These are phyloP conservation scores for Clonostachys rhizophaga DNA, from an alignment of 2,329 filamentous ascomycete genomes.

Conservation along the genomic window DNA sequence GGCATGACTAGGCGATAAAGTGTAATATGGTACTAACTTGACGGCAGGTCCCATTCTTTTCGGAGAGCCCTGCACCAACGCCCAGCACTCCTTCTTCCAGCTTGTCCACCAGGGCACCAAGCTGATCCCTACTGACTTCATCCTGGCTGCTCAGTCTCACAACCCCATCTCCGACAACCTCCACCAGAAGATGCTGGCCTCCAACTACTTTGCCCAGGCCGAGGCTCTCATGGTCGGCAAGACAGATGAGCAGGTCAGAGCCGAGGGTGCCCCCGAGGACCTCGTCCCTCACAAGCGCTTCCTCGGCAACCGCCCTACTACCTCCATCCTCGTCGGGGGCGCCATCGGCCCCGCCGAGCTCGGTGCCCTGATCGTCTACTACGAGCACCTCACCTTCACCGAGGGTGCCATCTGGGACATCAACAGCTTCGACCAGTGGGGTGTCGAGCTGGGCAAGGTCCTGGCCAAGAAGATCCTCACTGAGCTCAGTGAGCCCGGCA, in stretches of 20 bases:
- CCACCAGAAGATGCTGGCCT: constrained; percentile 94
- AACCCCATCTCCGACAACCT: constrained; percentile 90
- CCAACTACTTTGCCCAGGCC: constrained; percentile 86
- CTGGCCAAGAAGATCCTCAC: constrained; percentile 86
- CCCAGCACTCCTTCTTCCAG: constrained; percentile 99
- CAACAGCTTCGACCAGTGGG: constrained; percentile 99
- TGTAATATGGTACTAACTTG: background rate
- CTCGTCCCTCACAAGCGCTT: constrained; percentile 99
- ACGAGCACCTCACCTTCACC: constrained; percentile 97
- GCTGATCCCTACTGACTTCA: constrained; percentile 97
- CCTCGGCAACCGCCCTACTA: constrained; percentile 94
- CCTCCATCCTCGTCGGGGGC: constrained; percentile 83
- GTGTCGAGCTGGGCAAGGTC: constrained; percentile 95
- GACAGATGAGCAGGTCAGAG: constrained; percentile 73
- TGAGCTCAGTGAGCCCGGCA: constrained; percentile 78
- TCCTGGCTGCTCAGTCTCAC: constrained; percentile 92
- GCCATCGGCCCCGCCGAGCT: constrained; percentile 92
- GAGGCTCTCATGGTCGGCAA: constrained; percentile 91
- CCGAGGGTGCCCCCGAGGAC: constrained; percentile 67
- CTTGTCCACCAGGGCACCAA: constrained; percentile 98
- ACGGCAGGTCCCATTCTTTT: constrained; percentile 75
- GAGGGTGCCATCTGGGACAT: constrained; percentile 99
- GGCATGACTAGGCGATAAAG: background rate
- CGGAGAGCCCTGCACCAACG: constrained; percentile 97
- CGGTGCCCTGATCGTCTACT: constrained; percentile 95